phyloP scores from a whole-genome alignment of 2,329 filamentous ascomycete genomes.

The Uncinocarpus reesii region DNA sequence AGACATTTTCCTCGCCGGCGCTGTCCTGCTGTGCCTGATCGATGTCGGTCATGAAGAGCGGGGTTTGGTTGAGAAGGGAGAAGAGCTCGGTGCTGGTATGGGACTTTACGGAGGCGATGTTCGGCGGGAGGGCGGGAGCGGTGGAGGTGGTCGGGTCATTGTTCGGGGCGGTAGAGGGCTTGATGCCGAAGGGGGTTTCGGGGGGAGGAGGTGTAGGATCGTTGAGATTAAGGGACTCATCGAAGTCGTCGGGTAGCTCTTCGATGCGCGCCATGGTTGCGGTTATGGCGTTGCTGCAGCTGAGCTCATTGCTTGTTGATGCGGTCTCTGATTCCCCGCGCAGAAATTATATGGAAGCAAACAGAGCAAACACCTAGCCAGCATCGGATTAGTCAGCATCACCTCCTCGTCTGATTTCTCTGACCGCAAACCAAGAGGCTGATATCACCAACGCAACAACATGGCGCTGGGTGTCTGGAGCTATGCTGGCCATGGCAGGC shows the following conservation, averaged over 20 bases:
- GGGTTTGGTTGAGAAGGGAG: slow-evolving; percentile 57
- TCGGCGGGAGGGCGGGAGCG: slow-evolving; percentile 44
- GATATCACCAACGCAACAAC: not conserved
- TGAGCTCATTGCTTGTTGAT: too few species aligned
- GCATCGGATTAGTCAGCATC: not conserved
- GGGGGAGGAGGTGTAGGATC: slow-evolving; percentile 23
- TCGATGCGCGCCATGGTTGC: slow-evolving; percentile 42
- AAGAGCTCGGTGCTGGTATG: slow-evolving; percentile 52
- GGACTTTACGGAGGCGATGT: slow-evolving; percentile 47
- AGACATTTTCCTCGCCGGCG: slow-evolving; percentile 59
- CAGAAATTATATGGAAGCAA: not conserved
- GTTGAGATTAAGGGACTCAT: slow-evolving; percentile 38
- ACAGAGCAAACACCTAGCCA: not conserved
- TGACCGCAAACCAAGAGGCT: not conserved
- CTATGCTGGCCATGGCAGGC: too few species aligned
- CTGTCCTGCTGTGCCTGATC: slow-evolving; percentile 50
- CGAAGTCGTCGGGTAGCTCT: slow-evolving; percentile 43
- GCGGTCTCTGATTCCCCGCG: not conserved
- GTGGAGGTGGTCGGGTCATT: slow-evolving; percentile 28
- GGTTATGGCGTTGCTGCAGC: too few species aligned
- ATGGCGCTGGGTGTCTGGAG: too few species aligned
- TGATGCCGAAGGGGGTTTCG: slow-evolving; percentile 33
- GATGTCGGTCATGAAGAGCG: slow-evolving; percentile 92
- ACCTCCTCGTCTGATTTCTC: slow-evolving; percentile 1
- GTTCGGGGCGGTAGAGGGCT: slow-evolving; percentile 19